Evolutionary conservation across 148 eudicot genomes (phyloP), one percentile per base, ranked within the genome.

Genomic region (Rhododendron ferrugineum): DNA sequence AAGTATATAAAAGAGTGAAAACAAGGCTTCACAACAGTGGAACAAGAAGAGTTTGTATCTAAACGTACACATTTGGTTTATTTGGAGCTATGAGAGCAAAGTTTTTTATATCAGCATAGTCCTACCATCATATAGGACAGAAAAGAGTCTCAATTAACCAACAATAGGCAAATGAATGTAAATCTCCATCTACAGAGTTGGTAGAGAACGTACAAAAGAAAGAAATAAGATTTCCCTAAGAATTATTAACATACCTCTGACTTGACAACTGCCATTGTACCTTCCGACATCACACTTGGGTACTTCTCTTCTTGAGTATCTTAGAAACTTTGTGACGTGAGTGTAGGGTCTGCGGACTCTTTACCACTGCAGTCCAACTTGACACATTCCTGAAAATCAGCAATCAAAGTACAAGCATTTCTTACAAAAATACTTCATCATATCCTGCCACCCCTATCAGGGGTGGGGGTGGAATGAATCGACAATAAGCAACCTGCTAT

Each of bases 211-310:
- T n/a, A n/a, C 3, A 68, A 13, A 22, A 26, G 37, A 42, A 16
- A 47, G 47, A 79, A 14, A 68, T 20, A 8, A 49, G 42, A n/a
- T 32, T 81, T 16, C 23, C 40, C 47, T 22, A 26, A 60, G n/a
- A 78, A 58, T 50, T 42, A 62, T 1, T 6, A 46, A 40, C 91
- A 86, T 89, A 92, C 95, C 95, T 93, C 94, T 70, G 90, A 89
- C 85, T 93, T 93, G 70, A 92, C 93, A 79, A 93, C 87, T 72
- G 93, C 93, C 95, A 93, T 92, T 77, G 88, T 50, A 58, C 91
- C 87, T 88, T 93, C 91, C 76, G 86, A 88, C 91, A 89, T 89
- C 70, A 15, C 83, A 81, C 70, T 79, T 22, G 28, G 16, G 82
- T 50, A 62, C 70, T 78, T 47, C 15, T 81, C 22, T 56, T 36